phyloP scores from a whole-genome alignment of 2,329 filamentous ascomycete genomes.

The Ophiosphaerella korrae region DNA sequence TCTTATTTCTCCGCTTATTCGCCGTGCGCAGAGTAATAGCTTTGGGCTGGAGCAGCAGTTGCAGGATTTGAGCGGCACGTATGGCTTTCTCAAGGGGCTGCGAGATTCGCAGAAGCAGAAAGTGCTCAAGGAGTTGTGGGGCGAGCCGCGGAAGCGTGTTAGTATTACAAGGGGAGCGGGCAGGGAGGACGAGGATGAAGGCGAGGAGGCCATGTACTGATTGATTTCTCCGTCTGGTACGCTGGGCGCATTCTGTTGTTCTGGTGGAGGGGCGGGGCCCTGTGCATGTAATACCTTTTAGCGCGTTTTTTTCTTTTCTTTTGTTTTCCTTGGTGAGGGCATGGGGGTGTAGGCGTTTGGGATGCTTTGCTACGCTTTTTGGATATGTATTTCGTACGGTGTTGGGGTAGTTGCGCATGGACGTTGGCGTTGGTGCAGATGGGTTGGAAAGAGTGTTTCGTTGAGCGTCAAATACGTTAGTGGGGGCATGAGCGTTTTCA shows the following conservation, averaged over 20 bases:
- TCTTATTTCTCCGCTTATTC: slow-evolving; percentile 81
- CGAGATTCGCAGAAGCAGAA: slow-evolving; percentile 81
- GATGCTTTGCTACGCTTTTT: no score
- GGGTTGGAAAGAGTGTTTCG: no score
- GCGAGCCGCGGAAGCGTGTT: slow-evolving; percentile 35
- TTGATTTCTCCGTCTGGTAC: background rate
- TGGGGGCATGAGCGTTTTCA: no score
- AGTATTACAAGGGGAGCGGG: slow-evolving; percentile 29
- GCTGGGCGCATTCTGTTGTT: background rate
- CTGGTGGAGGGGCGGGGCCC: background rate
- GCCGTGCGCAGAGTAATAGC: slow-evolving; percentile 69
- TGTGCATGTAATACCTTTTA: no score
- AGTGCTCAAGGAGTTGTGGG: slow-evolving; percentile 75
- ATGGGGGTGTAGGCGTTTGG: no score
- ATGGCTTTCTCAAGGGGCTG: slow-evolving; percentile 75
- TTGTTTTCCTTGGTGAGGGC: background rate
- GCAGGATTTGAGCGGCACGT: slow-evolving; percentile 77
- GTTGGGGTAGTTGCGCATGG: no score
- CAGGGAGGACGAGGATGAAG: slow-evolving; percentile 25
- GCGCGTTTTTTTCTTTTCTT: background rate
- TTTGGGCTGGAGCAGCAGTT: slow-evolving; percentile 86
- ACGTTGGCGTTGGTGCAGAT: no score
- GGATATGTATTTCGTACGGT: no score
- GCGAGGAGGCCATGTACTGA: slow-evolving; percentile 1
- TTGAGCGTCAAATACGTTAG: no score